Base-by-base conservation (phyloP, 331 rosid genomes). In the Saraca asoca region DNA sequence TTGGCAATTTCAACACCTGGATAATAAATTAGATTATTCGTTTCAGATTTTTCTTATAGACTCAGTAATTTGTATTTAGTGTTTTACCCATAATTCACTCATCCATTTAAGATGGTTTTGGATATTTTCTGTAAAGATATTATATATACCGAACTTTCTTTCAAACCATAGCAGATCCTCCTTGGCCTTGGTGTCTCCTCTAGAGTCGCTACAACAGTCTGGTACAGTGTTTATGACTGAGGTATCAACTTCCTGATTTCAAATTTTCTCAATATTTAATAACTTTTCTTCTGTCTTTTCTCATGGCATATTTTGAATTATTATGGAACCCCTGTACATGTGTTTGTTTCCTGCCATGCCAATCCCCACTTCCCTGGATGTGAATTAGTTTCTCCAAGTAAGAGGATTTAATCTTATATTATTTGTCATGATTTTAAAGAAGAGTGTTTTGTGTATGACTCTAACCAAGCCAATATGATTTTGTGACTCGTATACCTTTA, bases 171-270 rank as follows among this genome's bases (percentile, higher is more conserved):
- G 55, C 29, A 17, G 52, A 31, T 64, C 14, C 51, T 12, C 33
- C 9, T 43, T 51, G 35, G 58, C 51, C 62, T 45, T 19, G 66
- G 46, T 46, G 39, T 49, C 68, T 37, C 57, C 29, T 57, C 48
- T 31, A 45, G 64, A 66, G 58, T 54, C 7, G 17, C 68, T 49
- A 41, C 41, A 7, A 44, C 38, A 42, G 16, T 57, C 62, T 66
- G 71, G 42, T 59, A 70, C 50, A 34, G 39, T 68, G 74, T 71
- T 64, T 61, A 29, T 56, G 31, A 24, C 31, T 24, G 42, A 58
- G 77, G 71, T 68, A 52, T 67, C 41, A 2, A 44, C 15, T 45
- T 66, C 51, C 29, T 29, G 18, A 6, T 38, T 52, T 51, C 33
- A 31, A 62, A 57, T n/a, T 15, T 71, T 51, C 41, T 24, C 31